Conservation (phyloP, 2,329 filamentous ascomycete genomes). For the Cytospora leucostoma region DNA sequence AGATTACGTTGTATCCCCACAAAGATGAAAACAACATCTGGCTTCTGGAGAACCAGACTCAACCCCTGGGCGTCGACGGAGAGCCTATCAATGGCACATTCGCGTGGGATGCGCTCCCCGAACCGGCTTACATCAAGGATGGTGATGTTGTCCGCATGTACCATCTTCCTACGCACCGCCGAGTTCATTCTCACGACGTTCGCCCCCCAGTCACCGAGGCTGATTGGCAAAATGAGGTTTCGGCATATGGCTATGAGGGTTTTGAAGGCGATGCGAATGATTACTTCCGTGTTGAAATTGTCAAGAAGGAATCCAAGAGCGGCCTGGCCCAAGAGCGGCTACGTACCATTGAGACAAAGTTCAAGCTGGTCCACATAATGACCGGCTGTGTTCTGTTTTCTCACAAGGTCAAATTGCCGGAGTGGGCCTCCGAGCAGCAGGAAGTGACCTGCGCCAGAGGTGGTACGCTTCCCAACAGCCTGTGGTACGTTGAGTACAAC, state of each 20-base stretch:
- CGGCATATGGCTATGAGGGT: constrained; percentile 94
- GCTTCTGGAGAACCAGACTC: constrained; percentile 93
- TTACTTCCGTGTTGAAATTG: constrained; percentile 90
- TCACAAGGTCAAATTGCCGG: constrained; percentile 97
- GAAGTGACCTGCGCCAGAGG: constrained; percentile 96
- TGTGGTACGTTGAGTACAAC: constrained; percentile 96
- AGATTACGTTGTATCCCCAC: constrained; percentile 97
- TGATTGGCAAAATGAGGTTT: constrained; percentile 95
- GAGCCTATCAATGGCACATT: constrained; percentile 75
- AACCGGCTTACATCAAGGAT: constrained; percentile 71
- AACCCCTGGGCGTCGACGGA: constrained; percentile 76
- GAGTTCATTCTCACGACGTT: constrained; percentile 94
- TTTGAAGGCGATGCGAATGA: constrained; percentile 98
- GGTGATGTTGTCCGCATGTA: constrained; percentile 81
- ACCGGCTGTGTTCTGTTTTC: constrained; percentile 95
- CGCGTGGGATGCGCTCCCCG: constrained; percentile 77
- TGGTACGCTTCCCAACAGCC: constrained; percentile 89
- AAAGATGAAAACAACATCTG: constrained; percentile 99
- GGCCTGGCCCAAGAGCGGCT: constrained; percentile 78
- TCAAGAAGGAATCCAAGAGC: constrained; percentile 83
- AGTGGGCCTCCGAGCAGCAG: constrained; percentile 97
- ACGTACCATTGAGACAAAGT: constrained; percentile 95
- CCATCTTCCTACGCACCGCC: constrained; percentile 79
- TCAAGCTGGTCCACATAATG: constrained; percentile 94
- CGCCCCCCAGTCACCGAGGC: constrained; percentile 82